phyloP scores from a whole-genome alignment of 2,329 filamentous ascomycete genomes.

The Chrysoporthe deuterocubensis region DNA sequence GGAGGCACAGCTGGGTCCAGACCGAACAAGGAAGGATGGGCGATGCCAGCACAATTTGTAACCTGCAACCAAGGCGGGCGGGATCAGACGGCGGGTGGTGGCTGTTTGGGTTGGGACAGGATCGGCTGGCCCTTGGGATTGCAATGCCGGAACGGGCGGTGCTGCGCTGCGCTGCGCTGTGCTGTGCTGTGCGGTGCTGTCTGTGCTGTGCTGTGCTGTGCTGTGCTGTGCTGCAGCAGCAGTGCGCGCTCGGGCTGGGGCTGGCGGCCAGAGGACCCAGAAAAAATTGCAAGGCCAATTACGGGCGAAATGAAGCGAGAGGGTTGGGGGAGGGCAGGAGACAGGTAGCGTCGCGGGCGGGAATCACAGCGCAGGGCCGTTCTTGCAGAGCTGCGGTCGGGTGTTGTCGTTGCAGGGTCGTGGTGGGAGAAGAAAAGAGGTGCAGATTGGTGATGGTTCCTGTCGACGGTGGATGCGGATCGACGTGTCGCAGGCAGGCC shows the following conservation, averaged over 20 bases:
- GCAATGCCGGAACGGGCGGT: slow-evolving; percentile 1
- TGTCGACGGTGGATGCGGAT: slow-evolving; percentile 15
- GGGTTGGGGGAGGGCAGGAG: neutral
- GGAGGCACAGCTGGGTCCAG: slow-evolving; percentile 23
- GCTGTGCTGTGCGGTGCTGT: neutral
- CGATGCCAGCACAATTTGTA: slow-evolving; percentile 18
- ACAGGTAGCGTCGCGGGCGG: neutral
- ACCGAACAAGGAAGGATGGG: slow-evolving; percentile 26
- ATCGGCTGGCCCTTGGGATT: slow-evolving; percentile 1
- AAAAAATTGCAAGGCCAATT: slow-evolving; percentile 12
- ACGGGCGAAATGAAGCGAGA: slow-evolving; percentile 5
- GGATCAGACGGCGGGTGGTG: slow-evolving; percentile 12
- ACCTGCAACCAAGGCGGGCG: slow-evolving; percentile 15
- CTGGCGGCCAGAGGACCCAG: slow-evolving; percentile 8
- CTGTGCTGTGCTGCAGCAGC: neutral
- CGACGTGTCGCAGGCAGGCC: slow-evolving; percentile 17
- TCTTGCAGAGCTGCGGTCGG: neutral
- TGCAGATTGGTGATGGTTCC: slow-evolving; percentile 14
- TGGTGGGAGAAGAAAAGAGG: slow-evolving; percentile 5
- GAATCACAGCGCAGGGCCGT: neutral
- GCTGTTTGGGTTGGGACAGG: slow-evolving; percentile 16
- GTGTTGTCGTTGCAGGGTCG: neutral
- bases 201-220: neutral
- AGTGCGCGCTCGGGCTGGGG: neutral
- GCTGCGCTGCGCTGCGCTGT: neutral